phyloP scores from a whole-genome alignment of 2,329 filamentous ascomycete genomes.

The Cytospora schulzeri region DNA sequence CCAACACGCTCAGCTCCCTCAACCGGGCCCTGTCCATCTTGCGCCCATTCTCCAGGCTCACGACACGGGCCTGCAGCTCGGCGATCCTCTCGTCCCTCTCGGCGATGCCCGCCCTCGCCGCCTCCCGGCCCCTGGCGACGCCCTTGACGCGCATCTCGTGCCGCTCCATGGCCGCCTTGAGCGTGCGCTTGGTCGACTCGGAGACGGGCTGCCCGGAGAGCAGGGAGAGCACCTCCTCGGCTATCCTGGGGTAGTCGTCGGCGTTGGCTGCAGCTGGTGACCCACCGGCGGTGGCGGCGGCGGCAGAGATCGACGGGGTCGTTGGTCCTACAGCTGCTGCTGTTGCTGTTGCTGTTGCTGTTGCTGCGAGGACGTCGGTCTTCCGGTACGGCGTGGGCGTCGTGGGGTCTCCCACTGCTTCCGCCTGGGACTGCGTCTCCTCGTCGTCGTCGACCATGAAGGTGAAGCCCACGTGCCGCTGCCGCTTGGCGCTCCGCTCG shows the following conservation, averaged over 20 bases:
- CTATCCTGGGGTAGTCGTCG: constrained; percentile 40
- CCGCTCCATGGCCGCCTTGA: constrained; percentile 52
- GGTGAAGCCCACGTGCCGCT: constrained; percentile 9
- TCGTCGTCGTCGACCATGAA: background rate
- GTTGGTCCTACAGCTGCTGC: constrained; percentile 10
- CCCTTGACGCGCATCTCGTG: constrained; percentile 63
- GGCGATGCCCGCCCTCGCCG: constrained; percentile 62
- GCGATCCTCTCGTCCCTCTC: constrained; percentile 57
- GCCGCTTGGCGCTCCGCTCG: constrained; percentile 21
- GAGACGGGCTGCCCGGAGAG: constrained; percentile 48
- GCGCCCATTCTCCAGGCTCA: constrained; percentile 42
- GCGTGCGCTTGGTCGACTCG: constrained; percentile 37
- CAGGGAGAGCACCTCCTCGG: constrained; percentile 51
- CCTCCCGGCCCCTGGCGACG: constrained; percentile 65
- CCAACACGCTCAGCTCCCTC: constrained; percentile 19
- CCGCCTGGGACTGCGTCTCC: background rate
- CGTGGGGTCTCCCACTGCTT: constrained; percentile 2
- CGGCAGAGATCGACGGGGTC: background rate
- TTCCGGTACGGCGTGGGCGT: constrained; percentile 26
- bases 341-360: constrained; percentile 28
- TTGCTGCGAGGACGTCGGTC: constrained; percentile 12
- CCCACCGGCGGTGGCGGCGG: background rate
- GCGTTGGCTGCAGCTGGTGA: constrained; percentile 18
- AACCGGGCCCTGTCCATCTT: constrained; percentile 24
- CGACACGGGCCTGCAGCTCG: constrained; percentile 41